phyloP scores from a whole-genome alignment of 495 filamentous ascomycete species.

The Xylaria scruposa region DNA sequence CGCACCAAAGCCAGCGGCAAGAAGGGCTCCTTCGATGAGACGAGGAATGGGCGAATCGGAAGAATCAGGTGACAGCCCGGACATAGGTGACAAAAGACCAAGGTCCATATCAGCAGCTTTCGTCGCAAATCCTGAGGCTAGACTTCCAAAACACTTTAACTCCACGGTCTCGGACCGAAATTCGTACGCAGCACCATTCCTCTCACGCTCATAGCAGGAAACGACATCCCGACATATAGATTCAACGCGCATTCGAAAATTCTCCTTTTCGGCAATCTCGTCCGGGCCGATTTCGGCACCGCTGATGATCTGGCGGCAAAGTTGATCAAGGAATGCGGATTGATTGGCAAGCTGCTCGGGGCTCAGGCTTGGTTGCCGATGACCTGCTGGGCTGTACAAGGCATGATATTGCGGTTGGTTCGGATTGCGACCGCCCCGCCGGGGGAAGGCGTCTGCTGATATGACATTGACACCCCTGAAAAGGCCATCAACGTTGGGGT shows the following conservation, averaged over 20 bases:
- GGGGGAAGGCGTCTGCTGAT: slow-evolving; percentile 32
- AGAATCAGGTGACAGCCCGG: slow-evolving; percentile 54
- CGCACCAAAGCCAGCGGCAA: slow-evolving; percentile 72
- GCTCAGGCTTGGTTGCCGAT: slow-evolving; percentile 28
- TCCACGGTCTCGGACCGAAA: slow-evolving; percentile 61
- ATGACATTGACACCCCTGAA: slow-evolving; percentile 29
- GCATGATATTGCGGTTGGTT: slow-evolving; percentile 23
- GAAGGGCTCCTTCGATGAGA: slow-evolving; percentile 69
- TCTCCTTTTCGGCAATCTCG: slow-evolving; percentile 69
- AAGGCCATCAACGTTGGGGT: slow-evolving; percentile 18
- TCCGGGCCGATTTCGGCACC: slow-evolving; percentile 54
- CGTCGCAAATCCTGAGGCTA: slow-evolving; percentile 75
- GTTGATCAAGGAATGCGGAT: slow-evolving; percentile 50
- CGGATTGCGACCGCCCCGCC: slow-evolving; percentile 26
- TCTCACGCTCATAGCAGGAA: slow-evolving; percentile 51
- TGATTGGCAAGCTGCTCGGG: slow-evolving; percentile 53
- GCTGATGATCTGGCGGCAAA: slow-evolving; percentile 50
- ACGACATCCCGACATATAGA: slow-evolving; percentile 61
- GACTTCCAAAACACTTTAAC: slow-evolving; percentile 74
- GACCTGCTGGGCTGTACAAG: slow-evolving; percentile 30
- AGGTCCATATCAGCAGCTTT: slow-evolving; percentile 79
- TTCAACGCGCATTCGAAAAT: slow-evolving; percentile 64
- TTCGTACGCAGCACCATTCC: slow-evolving; percentile 31
- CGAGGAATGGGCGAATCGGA: slow-evolving; percentile 64
- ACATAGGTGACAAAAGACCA: slow-evolving; percentile 66